Percentiles rank a stretch among this genome's conserved stretches.
phyloP scores from a whole-genome alignment of 192 early-diverging fungal species.

The Podila epicladia region DNA sequence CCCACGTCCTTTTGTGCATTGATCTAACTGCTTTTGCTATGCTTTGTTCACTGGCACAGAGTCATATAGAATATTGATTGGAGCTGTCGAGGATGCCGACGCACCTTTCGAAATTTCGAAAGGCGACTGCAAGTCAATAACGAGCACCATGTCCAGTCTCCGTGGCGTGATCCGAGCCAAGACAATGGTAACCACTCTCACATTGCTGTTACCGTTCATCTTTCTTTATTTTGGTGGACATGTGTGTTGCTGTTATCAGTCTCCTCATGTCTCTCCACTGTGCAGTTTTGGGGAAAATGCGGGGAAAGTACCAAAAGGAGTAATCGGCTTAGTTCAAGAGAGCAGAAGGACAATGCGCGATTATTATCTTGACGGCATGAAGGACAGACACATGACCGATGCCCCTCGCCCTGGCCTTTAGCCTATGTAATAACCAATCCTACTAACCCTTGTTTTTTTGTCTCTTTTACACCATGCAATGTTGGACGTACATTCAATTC shows the following conservation, averaged over 20 bases:
- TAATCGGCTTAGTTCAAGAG: no score
- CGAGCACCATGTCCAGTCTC: neutral
- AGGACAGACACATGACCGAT: no score
- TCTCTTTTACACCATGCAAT: neutral
- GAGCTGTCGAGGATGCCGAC: slow-evolving; percentile 13
- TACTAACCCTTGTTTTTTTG: no score
- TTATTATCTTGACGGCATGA: no score
- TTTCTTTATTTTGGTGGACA: no score
- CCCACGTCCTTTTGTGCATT: neutral
- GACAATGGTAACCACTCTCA: slow-evolving; percentile 16
- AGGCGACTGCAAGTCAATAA: slow-evolving; percentile 9
- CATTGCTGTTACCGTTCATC: neutral
- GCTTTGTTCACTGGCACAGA: neutral
- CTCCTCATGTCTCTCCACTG: no score
- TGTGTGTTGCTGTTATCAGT: no score
- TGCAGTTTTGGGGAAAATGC: no score
- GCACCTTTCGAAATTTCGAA: slow-evolving; percentile 18
- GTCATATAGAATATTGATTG: slow-evolving; percentile 31
- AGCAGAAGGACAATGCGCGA: no score
- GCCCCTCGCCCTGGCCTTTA: no score
- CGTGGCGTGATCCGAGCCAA: slow-evolving; percentile 29
- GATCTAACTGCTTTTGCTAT: neutral
- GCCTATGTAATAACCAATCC: no score
- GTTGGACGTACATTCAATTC: neutral
- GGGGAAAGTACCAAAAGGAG: no score